Conservation (phyloP, 305 asterid species). For the Rubia occidens region DNA sequence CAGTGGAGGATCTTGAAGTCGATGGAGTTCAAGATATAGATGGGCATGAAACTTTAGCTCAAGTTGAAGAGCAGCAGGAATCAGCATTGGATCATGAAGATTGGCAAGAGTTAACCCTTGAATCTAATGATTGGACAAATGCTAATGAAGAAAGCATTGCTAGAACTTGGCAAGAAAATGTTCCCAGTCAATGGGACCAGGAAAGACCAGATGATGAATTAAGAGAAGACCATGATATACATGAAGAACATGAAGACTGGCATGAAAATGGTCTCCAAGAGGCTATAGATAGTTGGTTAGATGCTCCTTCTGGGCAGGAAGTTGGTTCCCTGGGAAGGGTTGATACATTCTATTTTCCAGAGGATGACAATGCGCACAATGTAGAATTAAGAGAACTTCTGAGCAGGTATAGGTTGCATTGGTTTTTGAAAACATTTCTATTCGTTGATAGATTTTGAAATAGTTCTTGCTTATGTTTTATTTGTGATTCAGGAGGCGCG, state of each 20-base stretch:
- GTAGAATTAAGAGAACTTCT: conserved; percentile 80
- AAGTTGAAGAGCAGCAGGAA: conserved; percentile 34
- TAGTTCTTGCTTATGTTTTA: neutral
- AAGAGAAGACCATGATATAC: conserved; percentile 36
- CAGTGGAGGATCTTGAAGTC: conserved; percentile 23
- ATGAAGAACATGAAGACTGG: conserved; percentile 56
- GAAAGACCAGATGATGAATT: conserved; percentile 31
- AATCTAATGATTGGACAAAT: conserved; percentile 29
- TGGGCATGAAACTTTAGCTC: conserved; percentile 31
- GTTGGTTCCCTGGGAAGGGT: conserved; percentile 34
- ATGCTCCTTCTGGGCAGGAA: conserved; percentile 47
- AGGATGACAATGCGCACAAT: conserved; percentile 51
- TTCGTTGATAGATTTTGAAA: conserved; percentile 7
- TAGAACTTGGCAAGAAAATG: conserved; percentile 31
- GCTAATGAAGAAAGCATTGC: conserved; percentile 20
- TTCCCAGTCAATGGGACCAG: conserved; percentile 33
- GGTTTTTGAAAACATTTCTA: neutral
- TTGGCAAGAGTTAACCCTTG: conserved; percentile 28
- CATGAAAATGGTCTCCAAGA: conserved; percentile 48
- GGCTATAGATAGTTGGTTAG: conserved; percentile 61
- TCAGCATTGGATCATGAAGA: conserved; percentile 31
- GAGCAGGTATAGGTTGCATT: conserved; percentile 45
- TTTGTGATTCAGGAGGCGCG: conserved; percentile 59
- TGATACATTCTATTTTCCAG: conserved; percentile 35
- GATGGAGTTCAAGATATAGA: conserved; percentile 27